These are phyloP conservation scores for Colletotrichum noveboracense DNA, from an alignment of 2,329 filamentous ascomycete species.

Conservation along the genomic window DNA sequence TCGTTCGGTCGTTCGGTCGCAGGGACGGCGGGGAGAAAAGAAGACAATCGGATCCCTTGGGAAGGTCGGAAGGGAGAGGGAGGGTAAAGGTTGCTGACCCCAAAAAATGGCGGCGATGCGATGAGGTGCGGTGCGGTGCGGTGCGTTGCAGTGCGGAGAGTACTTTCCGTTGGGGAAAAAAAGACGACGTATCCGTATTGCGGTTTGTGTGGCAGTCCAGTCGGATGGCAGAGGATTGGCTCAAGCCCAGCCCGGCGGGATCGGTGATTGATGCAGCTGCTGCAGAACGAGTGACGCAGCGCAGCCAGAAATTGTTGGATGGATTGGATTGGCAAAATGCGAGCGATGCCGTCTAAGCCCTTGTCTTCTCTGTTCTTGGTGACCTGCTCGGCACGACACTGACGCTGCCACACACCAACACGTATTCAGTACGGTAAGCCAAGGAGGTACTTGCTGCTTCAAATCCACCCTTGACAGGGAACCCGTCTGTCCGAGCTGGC, in stretches of 20 bases:
- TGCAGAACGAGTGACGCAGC: conserved; percentile 19
- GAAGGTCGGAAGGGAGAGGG: not conserved
- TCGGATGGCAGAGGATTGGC: not conserved
- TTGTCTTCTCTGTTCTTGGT: not conserved
- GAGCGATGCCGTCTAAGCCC: conserved; percentile 17
- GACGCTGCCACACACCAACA: not conserved
- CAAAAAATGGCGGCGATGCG: not conserved
- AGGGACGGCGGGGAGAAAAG: not conserved
- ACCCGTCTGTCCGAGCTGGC: not conserved
- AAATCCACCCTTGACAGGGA: not conserved
- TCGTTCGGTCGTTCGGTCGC: not conserved
- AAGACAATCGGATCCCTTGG: conserved; percentile 7
- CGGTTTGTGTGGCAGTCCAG: not conserved
- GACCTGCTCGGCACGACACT: conserved; percentile 3
- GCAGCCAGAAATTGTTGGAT: not conserved
- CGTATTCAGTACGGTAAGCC: not conserved
- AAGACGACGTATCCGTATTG: not conserved
- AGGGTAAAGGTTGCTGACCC: not conserved
- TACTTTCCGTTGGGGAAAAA: conserved; percentile 14
- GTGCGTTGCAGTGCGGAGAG: not conserved
- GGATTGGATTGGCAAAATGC: not conserved
- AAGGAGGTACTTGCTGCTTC: not conserved
- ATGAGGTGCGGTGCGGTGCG: not conserved
- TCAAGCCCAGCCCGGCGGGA: not conserved
- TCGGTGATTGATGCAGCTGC: conserved; percentile 12